Conservation (phyloP, 768 basidiomycete genomes). For the Thelephora aurantiotincta region DNA sequence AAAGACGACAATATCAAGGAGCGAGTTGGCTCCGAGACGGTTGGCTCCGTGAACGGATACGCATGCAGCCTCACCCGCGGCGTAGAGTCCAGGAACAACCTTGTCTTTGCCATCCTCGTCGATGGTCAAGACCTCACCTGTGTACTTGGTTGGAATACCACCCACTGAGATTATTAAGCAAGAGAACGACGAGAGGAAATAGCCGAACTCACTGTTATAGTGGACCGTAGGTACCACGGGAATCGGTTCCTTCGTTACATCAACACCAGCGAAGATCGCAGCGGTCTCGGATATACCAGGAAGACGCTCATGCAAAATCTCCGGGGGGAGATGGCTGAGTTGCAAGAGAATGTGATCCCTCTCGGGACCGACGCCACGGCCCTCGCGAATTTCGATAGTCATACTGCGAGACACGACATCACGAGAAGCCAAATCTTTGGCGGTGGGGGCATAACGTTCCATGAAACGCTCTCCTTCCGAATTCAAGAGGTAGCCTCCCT, state of each 20-base stretch:
- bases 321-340: conserved; percentile 91
- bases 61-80: conserved; percentile 96
- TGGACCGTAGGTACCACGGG: conserved; percentile 97
- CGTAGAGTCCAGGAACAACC: conserved; percentile 92
- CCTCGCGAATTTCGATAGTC: conserved; percentile 98
- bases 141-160: conserved; percentile 97
- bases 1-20: conserved; percentile 97
- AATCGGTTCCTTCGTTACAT: conserved; percentile 99
- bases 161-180: conserved; percentile 52
- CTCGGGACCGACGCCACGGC: conserved; percentile 96
- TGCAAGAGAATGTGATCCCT: conserved; percentile 97
- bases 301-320: conserved; percentile 89
- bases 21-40: conserved; percentile 97
- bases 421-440: conserved; percentile 98
- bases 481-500: conserved; percentile 97
- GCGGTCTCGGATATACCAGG: conserved; percentile 99
- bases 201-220: conserved; percentile 74
- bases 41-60: conserved; percentile 99
- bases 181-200: not conserved
- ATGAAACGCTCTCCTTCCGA: conserved; percentile 99
- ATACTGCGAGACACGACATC: conserved; percentile 99
- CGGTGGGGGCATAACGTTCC: conserved; percentile 99
- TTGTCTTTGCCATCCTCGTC: conserved; percentile 87
- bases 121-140: conserved; percentile 87
- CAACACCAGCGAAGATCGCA: conserved; percentile 96